Evolutionary conservation across 495 filamentous ascomycete genomes (phyloP).

Genomic region (Xylaria telfairii): DNA sequence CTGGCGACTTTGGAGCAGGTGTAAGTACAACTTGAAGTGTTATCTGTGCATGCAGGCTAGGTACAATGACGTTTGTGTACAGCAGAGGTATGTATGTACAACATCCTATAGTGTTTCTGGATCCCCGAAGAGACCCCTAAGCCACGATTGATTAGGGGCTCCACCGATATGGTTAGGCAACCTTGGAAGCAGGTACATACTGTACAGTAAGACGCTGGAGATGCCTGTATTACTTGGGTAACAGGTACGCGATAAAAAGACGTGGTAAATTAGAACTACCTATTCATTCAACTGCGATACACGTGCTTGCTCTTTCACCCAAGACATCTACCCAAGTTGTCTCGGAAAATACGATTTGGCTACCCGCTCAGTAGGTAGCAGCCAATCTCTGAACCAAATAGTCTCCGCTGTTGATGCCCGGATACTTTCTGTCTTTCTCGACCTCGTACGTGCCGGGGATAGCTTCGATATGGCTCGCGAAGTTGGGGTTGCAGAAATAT

Average conservation of each 20-base stretch:
- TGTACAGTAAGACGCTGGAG: too few species aligned
- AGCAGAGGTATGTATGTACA: too few species aligned
- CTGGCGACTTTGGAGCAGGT: background rate
- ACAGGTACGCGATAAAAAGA: background rate
- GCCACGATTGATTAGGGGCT: background rate
- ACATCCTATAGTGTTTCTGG: background rate
- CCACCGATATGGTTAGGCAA: background rate
- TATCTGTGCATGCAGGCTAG: too few species aligned
- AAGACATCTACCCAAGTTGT: background rate
- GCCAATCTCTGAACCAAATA: conserved; percentile 82
- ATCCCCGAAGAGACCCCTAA: conserved; percentile 17
- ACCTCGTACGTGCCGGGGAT: conserved; percentile 83
- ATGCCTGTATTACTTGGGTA: background rate
- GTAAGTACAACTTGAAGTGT: background rate
- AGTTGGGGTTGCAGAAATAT: conserved; percentile 95
- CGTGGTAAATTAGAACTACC: background rate
- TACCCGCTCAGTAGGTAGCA: conserved; percentile 65
- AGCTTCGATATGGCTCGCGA: conserved; percentile 76
- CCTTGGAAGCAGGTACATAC: background rate
- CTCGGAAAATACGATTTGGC: background rate
- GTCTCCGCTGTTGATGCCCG: conserved; percentile 76
- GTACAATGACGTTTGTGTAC: conserved; percentile 31
- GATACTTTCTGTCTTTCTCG: conserved; percentile 76
- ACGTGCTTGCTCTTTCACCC: background rate
- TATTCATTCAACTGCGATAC: background rate